Percentiles rank a stretch among this genome's conserved stretches.
Evolutionary conservation across 140 eudicot species (phyloP).

Genomic region (Senecio squalidus): DNA sequence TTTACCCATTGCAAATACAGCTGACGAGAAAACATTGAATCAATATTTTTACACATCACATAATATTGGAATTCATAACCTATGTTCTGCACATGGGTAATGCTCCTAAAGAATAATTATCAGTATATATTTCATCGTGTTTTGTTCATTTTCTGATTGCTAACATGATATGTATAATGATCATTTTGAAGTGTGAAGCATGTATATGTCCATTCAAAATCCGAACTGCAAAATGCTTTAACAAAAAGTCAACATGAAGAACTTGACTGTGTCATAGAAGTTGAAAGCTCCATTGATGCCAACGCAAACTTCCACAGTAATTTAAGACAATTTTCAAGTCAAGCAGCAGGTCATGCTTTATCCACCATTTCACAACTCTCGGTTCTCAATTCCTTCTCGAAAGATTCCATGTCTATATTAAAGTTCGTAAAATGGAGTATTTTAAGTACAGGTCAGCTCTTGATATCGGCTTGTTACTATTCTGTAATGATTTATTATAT

Average conservation of each 20-base stretch:
- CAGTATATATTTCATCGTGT: neutral
- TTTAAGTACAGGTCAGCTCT: slow-evolving; percentile 60
- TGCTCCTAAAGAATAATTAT: neutral
- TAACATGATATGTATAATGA: slow-evolving; percentile 1
- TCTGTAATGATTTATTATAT: neutral
- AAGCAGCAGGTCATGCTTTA: slow-evolving; percentile 65
- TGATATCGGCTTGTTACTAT: neutral
- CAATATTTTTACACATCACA: slow-evolving; percentile 87
- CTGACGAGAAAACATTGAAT: slow-evolving; percentile 53
- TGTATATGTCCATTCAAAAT: slow-evolving; percentile 58
- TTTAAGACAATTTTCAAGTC: slow-evolving; percentile 53
- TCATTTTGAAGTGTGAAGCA: slow-evolving; percentile 69
- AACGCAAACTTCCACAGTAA: slow-evolving; percentile 68
- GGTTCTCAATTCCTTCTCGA: slow-evolving; percentile 26
- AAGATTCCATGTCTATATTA: slow-evolving; percentile 17
- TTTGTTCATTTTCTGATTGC: slow-evolving; percentile 8
- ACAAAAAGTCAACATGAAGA: slow-evolving; percentile 49
- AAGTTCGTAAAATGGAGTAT: slow-evolving; percentile 59
- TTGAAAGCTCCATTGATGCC: slow-evolving; percentile 72
- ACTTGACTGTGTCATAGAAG: slow-evolving; percentile 78
- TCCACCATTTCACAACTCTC: slow-evolving; percentile 47
- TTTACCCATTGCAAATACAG: slow-evolving; percentile 70
- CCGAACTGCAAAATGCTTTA: slow-evolving; percentile 60
- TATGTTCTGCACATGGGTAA: slow-evolving; percentile 89
- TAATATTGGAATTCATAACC: slow-evolving; percentile 53